phyloP scores from a whole-genome alignment of 495 filamentous ascomycete species.

The Sporormia fimetaria region DNA sequence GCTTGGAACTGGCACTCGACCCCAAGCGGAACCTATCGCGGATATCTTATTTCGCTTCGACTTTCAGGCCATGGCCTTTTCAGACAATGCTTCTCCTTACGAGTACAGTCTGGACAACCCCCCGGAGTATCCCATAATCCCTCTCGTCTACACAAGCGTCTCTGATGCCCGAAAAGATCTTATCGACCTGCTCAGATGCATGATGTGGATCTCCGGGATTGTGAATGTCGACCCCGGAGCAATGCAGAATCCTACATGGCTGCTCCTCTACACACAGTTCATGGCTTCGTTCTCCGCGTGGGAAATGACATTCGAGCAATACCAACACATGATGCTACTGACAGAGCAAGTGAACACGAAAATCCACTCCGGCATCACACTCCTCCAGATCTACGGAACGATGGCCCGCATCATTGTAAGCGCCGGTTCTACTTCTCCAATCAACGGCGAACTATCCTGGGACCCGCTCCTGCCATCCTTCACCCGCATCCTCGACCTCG shows the following conservation, averaged over 20 bases:
- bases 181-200: slow-evolving; percentile 16
- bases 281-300: slow-evolving; percentile 12
- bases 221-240: slow-evolving; percentile 14
- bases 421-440: slow-evolving; percentile 4
- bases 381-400: slow-evolving; percentile 18
- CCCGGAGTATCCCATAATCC: slow-evolving; percentile 15
- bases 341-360: slow-evolving; percentile 17
- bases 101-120: slow-evolving; percentile 13
- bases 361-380: slow-evolving; percentile 22
- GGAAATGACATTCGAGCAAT: slow-evolving; percentile 17
- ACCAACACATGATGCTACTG: slow-evolving; percentile 10
- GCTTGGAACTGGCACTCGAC: neutral
- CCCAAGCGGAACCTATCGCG: slow-evolving; percentile 12
- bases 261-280: slow-evolving; percentile 13
- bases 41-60: slow-evolving; percentile 24
- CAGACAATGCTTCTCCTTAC: slow-evolving; percentile 23
- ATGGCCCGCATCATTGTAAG: slow-evolving; percentile 14
- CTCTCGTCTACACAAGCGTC: slow-evolving; percentile 9
- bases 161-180: slow-evolving; percentile 18
- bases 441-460: slow-evolving; percentile 14
- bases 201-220: slow-evolving; percentile 25
- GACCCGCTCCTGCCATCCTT: slow-evolving; percentile 17
- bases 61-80: slow-evolving; percentile 26
- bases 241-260: slow-evolving; percentile 11
- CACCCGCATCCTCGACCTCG: slow-evolving; percentile 19